Base-by-base conservation (phyloP, 331 rosid genomes). In the Pyracantha coccinea region DNA sequence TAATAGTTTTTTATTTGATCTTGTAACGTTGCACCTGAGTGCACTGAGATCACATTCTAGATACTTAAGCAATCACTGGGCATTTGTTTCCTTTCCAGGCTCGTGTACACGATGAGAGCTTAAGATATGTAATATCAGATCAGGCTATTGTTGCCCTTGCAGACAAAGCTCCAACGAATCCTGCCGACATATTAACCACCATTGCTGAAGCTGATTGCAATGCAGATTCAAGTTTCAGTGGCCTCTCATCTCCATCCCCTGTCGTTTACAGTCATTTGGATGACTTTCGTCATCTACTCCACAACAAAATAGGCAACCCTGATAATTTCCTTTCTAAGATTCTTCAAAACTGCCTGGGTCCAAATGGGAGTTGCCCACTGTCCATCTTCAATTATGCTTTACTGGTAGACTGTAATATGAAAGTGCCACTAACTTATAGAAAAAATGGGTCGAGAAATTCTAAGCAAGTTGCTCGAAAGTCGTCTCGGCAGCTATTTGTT, bases 81-180 rank as follows among this genome's bases (percentile, higher is more conserved):
- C 64, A 25, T 74, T 75, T 77, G 68, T 80, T 77, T 76, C 78
- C 59, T 84, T 82, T 73, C 90, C 96, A 92, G 99, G 97, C 99
- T 77, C 97, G 97, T 21, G 76, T 94, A 38, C 99, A 92, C 74
- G 97, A 94, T 69, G 99, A 94, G 87, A 92, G 92, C 87, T 85
- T 87, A 82, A 90, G 91, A 86, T 90, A 85, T 72, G 97, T 92
- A 41, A 62, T 92, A 77, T 81, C 97, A 68, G 97, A 94, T 78
- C 99, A 90, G 75, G 95, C 96, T 73, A 89, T 92, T 72, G 83
- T 82, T 75, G 84, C 93, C 82, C 86, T 90, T 73, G 97, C 96
- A 62, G 84, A 87, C 72, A 83, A 71, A 77, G 82, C 79, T 82
- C 86, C 89, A n/a, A 68, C 66, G 13, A 78, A 70, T 73, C 63